Evolutionary conservation across 768 basidiomycete genomes (phyloP).

Genomic region (Phanerodontia chrysosporium): DNA sequence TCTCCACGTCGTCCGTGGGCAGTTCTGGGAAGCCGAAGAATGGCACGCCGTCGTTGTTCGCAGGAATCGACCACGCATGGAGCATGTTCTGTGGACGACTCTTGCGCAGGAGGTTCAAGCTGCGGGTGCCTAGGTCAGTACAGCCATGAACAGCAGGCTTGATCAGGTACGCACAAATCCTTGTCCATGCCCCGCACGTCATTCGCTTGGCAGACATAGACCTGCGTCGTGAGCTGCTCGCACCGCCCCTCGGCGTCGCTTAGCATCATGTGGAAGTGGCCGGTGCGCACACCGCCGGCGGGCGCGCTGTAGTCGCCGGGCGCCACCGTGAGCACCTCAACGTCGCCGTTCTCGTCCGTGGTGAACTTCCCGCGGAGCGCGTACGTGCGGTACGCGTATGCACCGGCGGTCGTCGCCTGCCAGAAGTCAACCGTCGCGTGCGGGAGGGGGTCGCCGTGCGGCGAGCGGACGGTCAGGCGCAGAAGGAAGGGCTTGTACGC

Average conservation of each 20-base stretch:
- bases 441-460: constrained; percentile 20
- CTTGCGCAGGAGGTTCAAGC: constrained; percentile 16
- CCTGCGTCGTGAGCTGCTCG: constrained; percentile 21
- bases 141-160: background rate
- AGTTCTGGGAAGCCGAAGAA: constrained; percentile 13
- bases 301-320: constrained; percentile 19
- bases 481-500: constrained; percentile 14
- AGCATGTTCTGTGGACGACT: constrained; percentile 13
- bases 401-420: constrained; percentile 21
- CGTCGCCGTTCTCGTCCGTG: constrained; percentile 17
- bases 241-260: constrained; percentile 4
- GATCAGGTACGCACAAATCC: constrained; percentile 18
- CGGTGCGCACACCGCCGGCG: constrained; percentile 10
- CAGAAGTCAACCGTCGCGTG: constrained; percentile 21
- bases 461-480: constrained; percentile 11
- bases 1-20: constrained; percentile 14
- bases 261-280: constrained; percentile 21
- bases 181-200: constrained; percentile 11
- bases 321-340: constrained; percentile 20
- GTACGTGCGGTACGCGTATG: constrained; percentile 18
- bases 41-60: constrained; percentile 7
- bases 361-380: constrained; percentile 20
- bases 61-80: constrained; percentile 10
- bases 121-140: background rate
- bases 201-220: constrained; percentile 21